Base-by-base conservation (phyloP, 163 green algal species). In the Prototheca cutis region DNA sequence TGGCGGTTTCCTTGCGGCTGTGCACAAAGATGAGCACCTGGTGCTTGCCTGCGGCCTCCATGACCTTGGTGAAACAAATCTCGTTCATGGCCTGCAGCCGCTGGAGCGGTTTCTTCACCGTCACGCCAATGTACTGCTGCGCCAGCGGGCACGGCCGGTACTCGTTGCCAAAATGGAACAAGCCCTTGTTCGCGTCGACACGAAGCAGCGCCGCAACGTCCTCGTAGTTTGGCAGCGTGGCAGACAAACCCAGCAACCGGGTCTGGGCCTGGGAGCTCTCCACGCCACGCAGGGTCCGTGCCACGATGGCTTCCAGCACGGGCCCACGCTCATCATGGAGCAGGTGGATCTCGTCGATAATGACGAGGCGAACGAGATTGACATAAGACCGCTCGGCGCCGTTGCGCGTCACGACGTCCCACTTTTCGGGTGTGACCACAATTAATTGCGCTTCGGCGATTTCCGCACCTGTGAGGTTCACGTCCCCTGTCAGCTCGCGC, bases 261-360 rank as follows among this genome's bases (percentile, higher is more conserved):
- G 68, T 81, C 58, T 80, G 73, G 39, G 18, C 49, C 55, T 70
- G 63, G 55, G 45, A 64, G 48, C 47, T 64, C 76, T 97, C 89
- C 48, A 97, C 89, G 85, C 95, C 76, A 30, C 86, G 71, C 84
- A 91, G 30, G 54, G 21, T 91, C 45, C 87, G 64, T 2, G 74
- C 83, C 28, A 93, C 87, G 55, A 95, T 94, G 28, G 96, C 87
- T 78, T 98, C 92, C 56, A 98, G 80, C 56, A 93, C 90, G 42
- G 91, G 90, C 0, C 92, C 52, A 56, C 91, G 72, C 68, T 97
- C 90, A 19, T 78, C 84, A 0, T 90, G 91, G 53, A 98, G 78
- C 57, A 98, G 77, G 68, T 98, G 92, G 71, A 98, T 96, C 84
- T 98, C 92, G 53, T 98, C 92, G 48, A 98, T 91, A 25, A 98